Percentiles rank a stretch among this genome's conserved stretches.
Evolutionary conservation across 257 asterid species (phyloP).

Genomic region (Henckelia pumila): DNA sequence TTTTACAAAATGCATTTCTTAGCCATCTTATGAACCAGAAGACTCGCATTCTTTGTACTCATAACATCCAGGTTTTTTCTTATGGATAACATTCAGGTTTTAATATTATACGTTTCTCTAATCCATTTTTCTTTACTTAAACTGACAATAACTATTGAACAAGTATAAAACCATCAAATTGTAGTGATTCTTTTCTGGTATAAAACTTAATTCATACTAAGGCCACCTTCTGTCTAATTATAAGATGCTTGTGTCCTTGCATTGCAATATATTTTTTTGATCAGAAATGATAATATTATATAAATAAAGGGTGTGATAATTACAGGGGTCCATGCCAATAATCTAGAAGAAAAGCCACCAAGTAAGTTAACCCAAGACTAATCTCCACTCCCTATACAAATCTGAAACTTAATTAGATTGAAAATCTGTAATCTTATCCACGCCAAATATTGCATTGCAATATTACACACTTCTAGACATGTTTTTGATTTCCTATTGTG

Average conservation of each 20-base stretch:
- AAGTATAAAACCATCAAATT: neutral
- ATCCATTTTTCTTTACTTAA: neutral
- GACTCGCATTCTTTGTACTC: constrained; percentile 89
- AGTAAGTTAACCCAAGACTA: too few species aligned
- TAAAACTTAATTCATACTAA: neutral
- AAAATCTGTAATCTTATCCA: too few species aligned
- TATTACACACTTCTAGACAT: neutral
- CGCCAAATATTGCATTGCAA: too few species aligned
- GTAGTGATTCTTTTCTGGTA: neutral
- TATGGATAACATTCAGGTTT: too few species aligned
- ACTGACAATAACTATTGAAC: neutral
- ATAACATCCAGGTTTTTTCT: constrained; percentile 87
- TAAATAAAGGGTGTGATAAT: too few species aligned
- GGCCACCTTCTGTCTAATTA: neutral
- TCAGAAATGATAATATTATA: too few species aligned
- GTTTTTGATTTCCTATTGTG: neutral
- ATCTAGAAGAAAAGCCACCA: too few species aligned
- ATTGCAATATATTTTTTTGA: too few species aligned
- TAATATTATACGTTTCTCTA: neutral
- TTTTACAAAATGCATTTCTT: constrained; percentile 66
- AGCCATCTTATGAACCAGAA: constrained; percentile 72
- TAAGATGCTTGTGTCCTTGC: neutral
- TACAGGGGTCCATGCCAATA: too few species aligned
- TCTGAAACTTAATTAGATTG: too few species aligned
- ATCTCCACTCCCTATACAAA: too few species aligned